phyloP scores from a whole-genome alignment of 108 stramenopile genomes.

The Skeletonema grethae region DNA sequence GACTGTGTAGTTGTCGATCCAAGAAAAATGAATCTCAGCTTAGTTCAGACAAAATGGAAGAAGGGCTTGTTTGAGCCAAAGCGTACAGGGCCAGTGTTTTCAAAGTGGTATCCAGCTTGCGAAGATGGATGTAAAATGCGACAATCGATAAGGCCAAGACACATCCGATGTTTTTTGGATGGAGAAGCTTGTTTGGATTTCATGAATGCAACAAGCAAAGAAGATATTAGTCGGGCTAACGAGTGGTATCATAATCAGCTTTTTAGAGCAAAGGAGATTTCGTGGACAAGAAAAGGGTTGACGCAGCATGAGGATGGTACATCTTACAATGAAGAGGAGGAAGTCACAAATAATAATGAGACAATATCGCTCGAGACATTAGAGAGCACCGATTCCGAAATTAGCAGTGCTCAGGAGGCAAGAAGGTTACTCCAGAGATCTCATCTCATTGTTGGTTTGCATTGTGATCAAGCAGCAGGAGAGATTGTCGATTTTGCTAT shows the following conservation, averaged over 20 bases:
- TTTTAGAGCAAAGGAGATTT: slow-evolving; percentile 18
- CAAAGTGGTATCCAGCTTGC: slow-evolving; percentile 45
- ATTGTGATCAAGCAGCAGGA: slow-evolving; percentile 60
- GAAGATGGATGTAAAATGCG: slow-evolving; percentile 34
- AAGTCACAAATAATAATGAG: not conserved
- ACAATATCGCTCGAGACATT: not conserved
- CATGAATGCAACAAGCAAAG: slow-evolving; percentile 1
- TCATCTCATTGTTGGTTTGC: slow-evolving; percentile 48
- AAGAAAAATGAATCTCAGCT: slow-evolving; percentile 26
- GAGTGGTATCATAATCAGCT: slow-evolving; percentile 16
- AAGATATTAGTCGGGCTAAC: slow-evolving; percentile 1
- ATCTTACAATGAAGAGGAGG: slow-evolving; percentile 20
- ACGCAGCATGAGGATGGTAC: slow-evolving; percentile 40
- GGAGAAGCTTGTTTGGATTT: slow-evolving; percentile 20
- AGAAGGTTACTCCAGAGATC: slow-evolving; percentile 13
- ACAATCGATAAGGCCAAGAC: slow-evolving; percentile 25
- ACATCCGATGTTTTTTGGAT: slow-evolving; percentile 38
- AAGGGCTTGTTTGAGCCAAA: slow-evolving; percentile 43
- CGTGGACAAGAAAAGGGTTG: slow-evolving; percentile 35
- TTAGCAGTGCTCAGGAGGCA: slow-evolving; percentile 15
- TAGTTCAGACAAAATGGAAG: slow-evolving; percentile 23
- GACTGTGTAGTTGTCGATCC: slow-evolving; percentile 47
- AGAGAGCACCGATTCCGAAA: slow-evolving; percentile 1
- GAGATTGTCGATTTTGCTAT: slow-evolving; percentile 48
- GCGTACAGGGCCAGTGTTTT: slow-evolving; percentile 35